Conservation (phyloP, 345 rosid genomes). For the Citropsis articulata region DNA sequence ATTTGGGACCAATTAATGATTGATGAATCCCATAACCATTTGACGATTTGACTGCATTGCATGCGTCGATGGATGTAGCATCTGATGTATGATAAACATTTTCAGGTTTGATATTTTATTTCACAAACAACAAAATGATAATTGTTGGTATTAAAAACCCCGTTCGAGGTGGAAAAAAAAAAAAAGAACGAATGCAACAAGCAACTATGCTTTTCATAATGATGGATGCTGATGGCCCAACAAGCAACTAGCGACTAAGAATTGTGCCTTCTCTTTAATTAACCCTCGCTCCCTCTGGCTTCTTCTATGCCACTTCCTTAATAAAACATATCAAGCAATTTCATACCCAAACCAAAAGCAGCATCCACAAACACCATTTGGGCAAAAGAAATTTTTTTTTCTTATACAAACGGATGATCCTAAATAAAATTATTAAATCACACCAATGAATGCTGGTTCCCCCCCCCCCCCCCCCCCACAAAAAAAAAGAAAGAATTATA, state of each 20-base stretch:
- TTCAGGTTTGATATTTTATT: too few relatives aligned
- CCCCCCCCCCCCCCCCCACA: rapidly evolving
- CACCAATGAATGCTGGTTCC: neutral
- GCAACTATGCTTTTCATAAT: too few relatives aligned
- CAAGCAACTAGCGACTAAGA: neutral
- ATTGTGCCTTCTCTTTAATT: neutral
- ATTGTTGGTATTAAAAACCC: too few relatives aligned
- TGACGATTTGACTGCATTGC: neutral
- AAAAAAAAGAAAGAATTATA: neutral
- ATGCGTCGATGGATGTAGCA: too few relatives aligned
- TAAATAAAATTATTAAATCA: too few relatives aligned
- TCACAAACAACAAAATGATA: too few relatives aligned
- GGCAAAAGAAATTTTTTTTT: neutral
- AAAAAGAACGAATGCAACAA: too few relatives aligned
- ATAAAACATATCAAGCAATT: neutral
- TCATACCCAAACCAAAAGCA: neutral
- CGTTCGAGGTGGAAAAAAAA: too few relatives aligned
- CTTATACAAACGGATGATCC: neutral
- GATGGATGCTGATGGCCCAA: neutral
- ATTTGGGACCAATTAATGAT: too few relatives aligned
- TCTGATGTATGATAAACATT: too few relatives aligned
- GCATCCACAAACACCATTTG: neutral
- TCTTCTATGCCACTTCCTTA: neutral
- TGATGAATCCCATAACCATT: neutral
- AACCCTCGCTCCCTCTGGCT: too few relatives aligned